Percentiles rank a stretch among this genome's conserved stretches.
phyloP scores from a whole-genome alignment of 2,329 filamentous ascomycete species.

The Beauveria rudraprayagi region DNA sequence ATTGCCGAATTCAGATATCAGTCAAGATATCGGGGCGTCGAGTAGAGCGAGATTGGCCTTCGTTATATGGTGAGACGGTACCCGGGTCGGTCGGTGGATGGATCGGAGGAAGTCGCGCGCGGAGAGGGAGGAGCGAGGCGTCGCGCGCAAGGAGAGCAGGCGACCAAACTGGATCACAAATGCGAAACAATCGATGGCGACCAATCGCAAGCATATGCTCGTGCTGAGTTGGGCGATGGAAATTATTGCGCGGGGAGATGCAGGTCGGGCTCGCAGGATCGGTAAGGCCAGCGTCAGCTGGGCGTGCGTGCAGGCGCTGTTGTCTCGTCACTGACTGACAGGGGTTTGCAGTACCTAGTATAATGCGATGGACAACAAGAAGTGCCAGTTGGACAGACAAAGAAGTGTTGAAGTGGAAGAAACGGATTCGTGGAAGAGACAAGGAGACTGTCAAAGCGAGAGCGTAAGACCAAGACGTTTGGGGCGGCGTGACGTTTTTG shows the following conservation, averaged over 20 bases:
- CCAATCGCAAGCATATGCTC: not conserved
- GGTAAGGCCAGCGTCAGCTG: not conserved
- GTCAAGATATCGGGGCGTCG: not conserved
- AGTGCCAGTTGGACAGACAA: not conserved
- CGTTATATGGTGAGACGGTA: not conserved
- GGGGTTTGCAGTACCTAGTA: not conserved
- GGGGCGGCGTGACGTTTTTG: not conserved
- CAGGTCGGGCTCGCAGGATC: not conserved
- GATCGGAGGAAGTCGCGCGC: not conserved
- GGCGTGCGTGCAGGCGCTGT: not conserved
- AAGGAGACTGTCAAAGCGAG: not conserved
- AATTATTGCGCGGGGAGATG: not conserved
- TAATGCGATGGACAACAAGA: not conserved
- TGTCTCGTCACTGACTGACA: constrained; percentile 7
- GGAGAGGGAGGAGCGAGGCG: not conserved
- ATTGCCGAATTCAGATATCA: not conserved
- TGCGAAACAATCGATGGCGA: not conserved
- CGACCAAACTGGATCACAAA: not conserved
- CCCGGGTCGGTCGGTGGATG: constrained; percentile 13
- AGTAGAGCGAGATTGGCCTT: not conserved
- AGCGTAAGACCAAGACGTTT: not conserved
- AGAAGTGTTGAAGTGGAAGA: not conserved
- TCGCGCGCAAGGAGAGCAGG: not conserved
- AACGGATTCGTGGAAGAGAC: not conserved
- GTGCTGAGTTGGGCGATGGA: not conserved